Base-by-base conservation (phyloP, 257 asterid genomes). In the Jacaranda mimosifolia region DNA sequence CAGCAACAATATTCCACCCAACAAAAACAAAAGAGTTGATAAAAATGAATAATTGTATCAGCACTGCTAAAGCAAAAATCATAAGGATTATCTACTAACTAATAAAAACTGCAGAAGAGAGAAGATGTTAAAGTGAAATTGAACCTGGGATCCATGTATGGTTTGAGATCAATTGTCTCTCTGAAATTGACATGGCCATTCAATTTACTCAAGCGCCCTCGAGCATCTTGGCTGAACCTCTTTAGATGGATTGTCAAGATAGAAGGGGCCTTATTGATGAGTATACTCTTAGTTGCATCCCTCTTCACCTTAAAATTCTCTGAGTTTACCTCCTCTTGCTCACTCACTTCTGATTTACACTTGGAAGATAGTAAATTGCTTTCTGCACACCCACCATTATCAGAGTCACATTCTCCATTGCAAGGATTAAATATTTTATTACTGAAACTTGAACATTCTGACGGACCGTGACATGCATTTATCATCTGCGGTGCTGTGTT, bases 221-320 rank as follows among this genome's bases (percentile, higher is more conserved):
- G 89, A 68, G 89, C 87, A 82, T 95, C 98, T 73, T 90, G 99
- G 87, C 89, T 77, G 79, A 95, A 95, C 85, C 99, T 88, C 87
- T 95, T 95, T 64, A 95, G 84, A 77, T 91, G 97, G 77, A 95
- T 82, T 18, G 97, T 91, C 85, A 95, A 85, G 81, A 93, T 74
- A 18, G 91, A 81, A 77, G 99, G 98, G 70, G 90, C 91, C 75
- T 83, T 90, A 77, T 77, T 80, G 55, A 95, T 86, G 72, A 91
- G 93, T 66, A 90, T 74, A 83, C 88, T 88, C 87, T 90, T 95
- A 38, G 87, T 89, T 53, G 99, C 99, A 78, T 93, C 99, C 87
- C 99, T 93, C 82, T 83, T 84, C 83, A 88, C 97, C 82, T 91
- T 93, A 87, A 90, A 80, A 64, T 58, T 77, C 80, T 85, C 86